Evolutionary conservation across 495 filamentous ascomycete species (phyloP), one percentile per base, ranked within the genome.

Genomic region (Trichoderma asperelloides): DNA sequence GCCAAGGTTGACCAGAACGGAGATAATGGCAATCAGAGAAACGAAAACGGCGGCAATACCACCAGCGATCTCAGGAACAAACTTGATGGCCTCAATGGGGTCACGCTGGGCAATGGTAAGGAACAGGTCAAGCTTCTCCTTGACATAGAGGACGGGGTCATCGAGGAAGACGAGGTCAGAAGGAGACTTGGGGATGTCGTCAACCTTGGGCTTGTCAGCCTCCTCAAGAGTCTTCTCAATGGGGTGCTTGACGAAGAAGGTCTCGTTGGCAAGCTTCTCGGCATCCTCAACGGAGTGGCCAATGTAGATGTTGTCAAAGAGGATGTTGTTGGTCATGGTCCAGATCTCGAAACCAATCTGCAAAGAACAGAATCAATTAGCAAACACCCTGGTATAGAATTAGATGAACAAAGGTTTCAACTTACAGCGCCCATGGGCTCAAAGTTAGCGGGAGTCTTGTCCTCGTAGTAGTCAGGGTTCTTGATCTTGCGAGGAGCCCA

Each of bases 221-320:
- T 90, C 87, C 78, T 96, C 92, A 73, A 94, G 85, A 6, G 87
- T 85, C 82, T 88, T 83, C 83, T 99, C 96, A 68, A 93, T 80
- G 65, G 88, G 81, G 77, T 88, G 82, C 90, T 99, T 99, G 79
- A 94, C 80, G 78, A 93, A 90, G 80, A 93, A 99, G 69, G 92
- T 95, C 84, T 96, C 91, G 63, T 90, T 79, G 77, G 94, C 89
- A 71, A 99, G 83, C 81, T 93, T 90, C 78, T 89, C 87, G 68
- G 96, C 96, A 71, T 99, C 96, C 75, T 90, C 92, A 71, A 91
- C 78, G 57, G 96, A 99, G 88, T 99, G 96, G 70, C 96, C 96
- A 79, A 99, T 90, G 86, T 98, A 99, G 85, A 99, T 92, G 88
- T 99, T 99, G 87, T 98, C 92, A 74, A 99, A 99, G 72, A 97